Evolutionary conservation across 192 early-diverging fungal genomes (phyloP).

Genomic region (Dissophora globulifera): DNA sequence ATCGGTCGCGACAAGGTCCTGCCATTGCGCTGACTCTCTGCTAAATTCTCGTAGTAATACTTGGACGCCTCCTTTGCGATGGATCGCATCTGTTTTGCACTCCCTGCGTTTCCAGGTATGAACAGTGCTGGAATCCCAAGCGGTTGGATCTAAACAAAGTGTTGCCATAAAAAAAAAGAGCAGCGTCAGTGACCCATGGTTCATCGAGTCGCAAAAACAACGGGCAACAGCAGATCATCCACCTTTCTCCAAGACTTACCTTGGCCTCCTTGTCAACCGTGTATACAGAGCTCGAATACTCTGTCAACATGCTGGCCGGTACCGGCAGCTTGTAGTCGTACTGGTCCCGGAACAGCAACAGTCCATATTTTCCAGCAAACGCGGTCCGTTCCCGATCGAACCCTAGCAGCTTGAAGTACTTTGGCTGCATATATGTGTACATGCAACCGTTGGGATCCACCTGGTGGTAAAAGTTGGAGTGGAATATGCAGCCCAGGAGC

Average conservation of each 20-base stretch:
- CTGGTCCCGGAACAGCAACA: constrained; percentile 70
- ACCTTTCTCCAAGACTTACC: too few species aligned
- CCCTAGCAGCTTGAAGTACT: constrained; percentile 58
- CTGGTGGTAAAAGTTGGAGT: constrained; percentile 77
- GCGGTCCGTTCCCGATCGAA: constrained; percentile 69
- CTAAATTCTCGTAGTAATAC: constrained; percentile 66
- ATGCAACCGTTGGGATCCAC: constrained; percentile 64
- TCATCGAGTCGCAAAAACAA: too few species aligned
- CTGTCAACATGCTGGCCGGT: constrained; percentile 24
- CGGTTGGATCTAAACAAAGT: constrained; percentile 64
- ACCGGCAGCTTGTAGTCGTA: constrained; percentile 42
- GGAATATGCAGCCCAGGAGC: constrained; percentile 54
- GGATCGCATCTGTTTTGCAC: constrained; percentile 89
- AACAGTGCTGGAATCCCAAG: constrained; percentile 90
- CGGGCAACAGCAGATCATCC: too few species aligned
- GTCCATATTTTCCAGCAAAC: constrained; percentile 82
- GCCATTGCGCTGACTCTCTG: constrained; percentile 35
- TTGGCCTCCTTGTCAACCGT: constrained; percentile 71
- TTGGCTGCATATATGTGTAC: constrained; percentile 66
- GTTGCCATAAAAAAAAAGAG: too few species aligned
- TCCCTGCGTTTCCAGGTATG: constrained; percentile 96
- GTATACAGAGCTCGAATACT: constrained; percentile 32
- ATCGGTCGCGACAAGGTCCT: constrained; percentile 53
- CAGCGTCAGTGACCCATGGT: too few species aligned
- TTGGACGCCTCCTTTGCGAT: constrained; percentile 79